Conservation (phyloP, 139 green algal genomes). For the Pedinophyceae sp. region DNA sequence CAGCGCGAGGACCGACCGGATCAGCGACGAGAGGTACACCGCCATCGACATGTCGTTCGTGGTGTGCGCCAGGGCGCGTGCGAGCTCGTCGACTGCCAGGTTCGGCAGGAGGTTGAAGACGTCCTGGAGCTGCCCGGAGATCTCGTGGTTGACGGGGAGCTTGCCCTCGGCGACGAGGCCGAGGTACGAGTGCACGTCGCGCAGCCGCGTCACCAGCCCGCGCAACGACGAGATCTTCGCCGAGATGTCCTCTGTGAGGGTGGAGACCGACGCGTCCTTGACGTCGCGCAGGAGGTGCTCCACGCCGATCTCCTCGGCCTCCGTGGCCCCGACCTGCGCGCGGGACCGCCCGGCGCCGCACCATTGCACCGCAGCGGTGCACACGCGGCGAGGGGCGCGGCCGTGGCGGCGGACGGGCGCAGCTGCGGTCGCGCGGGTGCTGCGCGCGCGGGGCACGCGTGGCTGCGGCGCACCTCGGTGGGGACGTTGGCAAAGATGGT, state of each 20-base stretch:
- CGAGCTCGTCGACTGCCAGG: slow-evolving; percentile 71
- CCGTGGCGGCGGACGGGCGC: too few species aligned
- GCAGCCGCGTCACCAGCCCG: slow-evolving; percentile 43
- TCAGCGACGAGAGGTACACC: slow-evolving; percentile 85
- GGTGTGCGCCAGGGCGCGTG: slow-evolving; percentile 55
- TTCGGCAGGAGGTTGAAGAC: slow-evolving; percentile 97
- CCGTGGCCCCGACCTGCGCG: too few species aligned
- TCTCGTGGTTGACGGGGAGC: slow-evolving; percentile 92
- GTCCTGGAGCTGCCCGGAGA: slow-evolving; percentile 60
- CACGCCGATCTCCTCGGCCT: slow-evolving; percentile 96
- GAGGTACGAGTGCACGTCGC: slow-evolving; percentile 74
- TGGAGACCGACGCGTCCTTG: slow-evolving; percentile 78
- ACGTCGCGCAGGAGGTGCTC: slow-evolving; percentile 97
- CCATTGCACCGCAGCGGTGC: too few species aligned
- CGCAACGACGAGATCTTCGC: slow-evolving; percentile 7
- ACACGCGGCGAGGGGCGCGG: too few species aligned
- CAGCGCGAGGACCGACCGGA: slow-evolving; percentile 77
- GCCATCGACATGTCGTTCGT: slow-evolving; percentile 97
- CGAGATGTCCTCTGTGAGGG: slow-evolving; percentile 46
- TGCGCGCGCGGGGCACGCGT: too few species aligned
- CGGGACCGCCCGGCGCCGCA: too few species aligned
- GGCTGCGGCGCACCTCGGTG: too few species aligned
- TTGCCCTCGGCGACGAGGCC: slow-evolving; percentile 53
- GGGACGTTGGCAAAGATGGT: slow-evolving; percentile 85
- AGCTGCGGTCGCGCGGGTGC: too few species aligned